Evolutionary conservation across 1,284 basidiomycete genomes (phyloP).

Genomic region (Hortiboletus rubellus): DNA sequence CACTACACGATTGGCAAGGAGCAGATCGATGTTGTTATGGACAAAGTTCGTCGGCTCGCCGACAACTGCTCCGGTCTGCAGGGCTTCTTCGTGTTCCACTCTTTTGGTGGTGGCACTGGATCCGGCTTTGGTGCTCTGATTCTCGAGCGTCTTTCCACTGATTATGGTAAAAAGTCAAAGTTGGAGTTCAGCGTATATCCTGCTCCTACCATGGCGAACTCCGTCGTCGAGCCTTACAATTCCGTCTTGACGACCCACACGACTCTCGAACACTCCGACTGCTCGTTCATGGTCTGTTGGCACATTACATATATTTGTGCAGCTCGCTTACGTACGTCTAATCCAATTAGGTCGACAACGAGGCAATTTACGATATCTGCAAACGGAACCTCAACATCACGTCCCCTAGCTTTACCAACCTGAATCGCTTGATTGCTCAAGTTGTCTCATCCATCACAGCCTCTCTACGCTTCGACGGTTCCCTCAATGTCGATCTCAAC

Average conservation of each 20-base stretch:
- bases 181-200: slow-evolving; percentile 99
- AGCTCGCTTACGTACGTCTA: slow-evolving; percentile 1
- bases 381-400: slow-evolving; percentile 82
- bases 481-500: slow-evolving; percentile 89
- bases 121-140: slow-evolving; percentile 98
- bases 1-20: slow-evolving; percentile 99
- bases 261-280: slow-evolving; percentile 98
- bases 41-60: slow-evolving; percentile 93
- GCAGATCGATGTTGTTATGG: slow-evolving; percentile 89
- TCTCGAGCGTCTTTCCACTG: slow-evolving; percentile 94
- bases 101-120: slow-evolving; percentile 99
- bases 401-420: slow-evolving; percentile 82
- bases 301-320: slow-evolving; percentile 11
- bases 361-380: slow-evolving; percentile 97
- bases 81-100: slow-evolving; percentile 99
- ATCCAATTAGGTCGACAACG: slow-evolving; percentile 74
- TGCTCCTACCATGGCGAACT: slow-evolving; percentile 91
- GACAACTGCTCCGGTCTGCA: slow-evolving; percentile 98
- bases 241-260: slow-evolving; percentile 98
- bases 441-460: slow-evolving; percentile 83
- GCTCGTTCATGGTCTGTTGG: slow-evolving; percentile 88
- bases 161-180: slow-evolving; percentile 99
- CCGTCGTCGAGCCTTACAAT: slow-evolving; percentile 99
- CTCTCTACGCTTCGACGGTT: slow-evolving; percentile 80
- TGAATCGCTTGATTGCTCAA: slow-evolving; percentile 88